Evolutionary conservation across 108 stramenopile species (phyloP).

Genomic region (Cyclostephanos tholiformis): DNA sequence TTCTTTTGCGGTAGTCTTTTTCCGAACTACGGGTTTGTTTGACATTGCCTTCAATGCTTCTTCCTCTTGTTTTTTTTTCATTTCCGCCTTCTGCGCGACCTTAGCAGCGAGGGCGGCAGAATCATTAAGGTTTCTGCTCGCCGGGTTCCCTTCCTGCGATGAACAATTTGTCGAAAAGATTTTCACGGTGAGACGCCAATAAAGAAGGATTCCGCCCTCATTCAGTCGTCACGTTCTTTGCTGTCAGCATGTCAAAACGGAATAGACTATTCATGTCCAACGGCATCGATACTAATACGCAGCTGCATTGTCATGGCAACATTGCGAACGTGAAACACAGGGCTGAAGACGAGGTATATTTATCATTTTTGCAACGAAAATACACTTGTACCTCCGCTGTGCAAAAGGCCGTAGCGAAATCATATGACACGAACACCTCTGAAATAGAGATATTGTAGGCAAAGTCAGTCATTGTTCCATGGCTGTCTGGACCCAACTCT

Average conservation of each 20-base stretch:
- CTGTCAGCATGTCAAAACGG: neutral
- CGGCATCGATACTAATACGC: neutral
- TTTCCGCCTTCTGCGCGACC: constrained; percentile 72
- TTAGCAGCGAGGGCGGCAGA: constrained; percentile 74
- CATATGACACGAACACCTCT: constrained; percentile 13
- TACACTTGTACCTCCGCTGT: neutral
- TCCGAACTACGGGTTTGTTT: constrained; percentile 47
- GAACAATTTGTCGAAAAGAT: neutral
- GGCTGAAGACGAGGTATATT: neutral
- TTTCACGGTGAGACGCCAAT: neutral
- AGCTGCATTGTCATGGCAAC: neutral
- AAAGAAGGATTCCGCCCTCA: neutral
- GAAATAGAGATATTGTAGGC: neutral
- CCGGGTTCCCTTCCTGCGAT: constrained; percentile 63
- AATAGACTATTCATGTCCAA: neutral
- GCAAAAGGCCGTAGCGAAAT: constrained; percentile 9
- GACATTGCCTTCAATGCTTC: constrained; percentile 35
- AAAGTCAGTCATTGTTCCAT: constrained; percentile 13
- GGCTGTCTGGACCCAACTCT: constrained; percentile 26
- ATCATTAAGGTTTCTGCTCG: constrained; percentile 69
- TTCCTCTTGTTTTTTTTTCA: constrained; percentile 50
- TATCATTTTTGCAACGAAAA: constrained; percentile 2
- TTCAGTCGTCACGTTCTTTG: neutral
- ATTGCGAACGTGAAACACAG: neutral
- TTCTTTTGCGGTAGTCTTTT: constrained; percentile 61